Conservation (phyloP, 208 protist genomes). For the Leishmania gerbilli region DNA sequence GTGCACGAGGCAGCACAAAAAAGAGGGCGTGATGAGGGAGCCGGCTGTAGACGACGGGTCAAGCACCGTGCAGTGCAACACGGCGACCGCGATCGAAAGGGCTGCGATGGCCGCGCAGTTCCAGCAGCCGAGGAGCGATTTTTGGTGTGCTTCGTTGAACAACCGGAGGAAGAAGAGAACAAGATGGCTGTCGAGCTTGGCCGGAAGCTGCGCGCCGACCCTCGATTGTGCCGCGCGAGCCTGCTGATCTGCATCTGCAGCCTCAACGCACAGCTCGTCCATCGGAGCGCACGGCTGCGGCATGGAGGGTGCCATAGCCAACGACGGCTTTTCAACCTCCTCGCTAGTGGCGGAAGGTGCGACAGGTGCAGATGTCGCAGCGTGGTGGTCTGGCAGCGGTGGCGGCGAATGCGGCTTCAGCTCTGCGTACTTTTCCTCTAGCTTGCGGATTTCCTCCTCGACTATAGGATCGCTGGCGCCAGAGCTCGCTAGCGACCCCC, state of each 20-base stretch:
- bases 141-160: conserved; percentile 50
- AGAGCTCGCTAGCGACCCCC: conserved; percentile 22
- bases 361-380: not conserved
- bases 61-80: conserved; percentile 45
- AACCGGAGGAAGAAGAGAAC: conserved; percentile 38
- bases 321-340: not conserved
- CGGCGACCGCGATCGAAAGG: conserved; percentile 28
- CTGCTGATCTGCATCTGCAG: not conserved
- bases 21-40: conserved; percentile 35
- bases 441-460: conserved; percentile 35
- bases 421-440: conserved; percentile 45
- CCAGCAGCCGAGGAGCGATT: conserved; percentile 39
- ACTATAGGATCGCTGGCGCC: conserved; percentile 33
- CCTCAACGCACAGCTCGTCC: not conserved
- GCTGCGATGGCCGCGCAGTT: conserved; percentile 36
- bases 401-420: not conserved
- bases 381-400: not conserved
- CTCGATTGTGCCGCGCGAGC: not conserved
- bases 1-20: conserved; percentile 54
- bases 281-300: not conserved
- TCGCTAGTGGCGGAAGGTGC: not conserved
- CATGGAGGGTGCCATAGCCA: not conserved
- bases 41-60: conserved; percentile 40
- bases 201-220: not conserved
- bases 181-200: conserved; percentile 1